Evolutionary conservation across 2,329 filamentous ascomycete species (phyloP).

Genomic region (Cryphonectria parasitica): DNA sequence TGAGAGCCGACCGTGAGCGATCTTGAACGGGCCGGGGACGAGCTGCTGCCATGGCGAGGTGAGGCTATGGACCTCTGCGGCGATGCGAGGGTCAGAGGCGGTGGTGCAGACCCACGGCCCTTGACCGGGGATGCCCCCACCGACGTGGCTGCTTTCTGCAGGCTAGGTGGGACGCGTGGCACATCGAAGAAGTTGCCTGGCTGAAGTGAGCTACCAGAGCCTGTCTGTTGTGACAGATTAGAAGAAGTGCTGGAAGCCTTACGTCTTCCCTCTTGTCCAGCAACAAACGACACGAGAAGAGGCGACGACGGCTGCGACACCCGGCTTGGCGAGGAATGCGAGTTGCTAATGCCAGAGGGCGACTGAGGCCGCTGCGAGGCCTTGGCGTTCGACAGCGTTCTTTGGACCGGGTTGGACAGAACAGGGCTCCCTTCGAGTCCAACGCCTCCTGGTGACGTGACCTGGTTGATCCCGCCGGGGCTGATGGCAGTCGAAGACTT

Average conservation of each 20-base stretch:
- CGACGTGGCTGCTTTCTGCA: slow-evolving; percentile 64
- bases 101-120: slow-evolving; percentile 52
- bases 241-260: slow-evolving; percentile 93
- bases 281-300: slow-evolving; percentile 93
- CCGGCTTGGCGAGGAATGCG: slow-evolving; percentile 85
- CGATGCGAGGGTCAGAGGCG: slow-evolving; percentile 54
- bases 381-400: slow-evolving; percentile 83
- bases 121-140: slow-evolving; percentile 62
- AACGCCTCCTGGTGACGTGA: slow-evolving; percentile 62
- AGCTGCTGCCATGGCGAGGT: slow-evolving; percentile 63
- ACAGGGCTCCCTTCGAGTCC: slow-evolving; percentile 81
- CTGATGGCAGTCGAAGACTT: slow-evolving; percentile 52
- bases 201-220: slow-evolving; percentile 64
- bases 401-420: slow-evolving; percentile 77
- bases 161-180: slow-evolving; percentile 62
- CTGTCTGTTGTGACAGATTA: slow-evolving; percentile 74
- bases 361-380: slow-evolving; percentile 79
- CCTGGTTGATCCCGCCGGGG: slow-evolving; percentile 46
- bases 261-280: slow-evolving; percentile 78
- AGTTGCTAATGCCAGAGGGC: slow-evolving; percentile 77
- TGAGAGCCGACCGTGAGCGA: slow-evolving; percentile 94
- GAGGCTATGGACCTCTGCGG: slow-evolving; percentile 67
- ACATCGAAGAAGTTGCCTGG: slow-evolving; percentile 74
- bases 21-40: slow-evolving; percentile 72
- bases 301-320: slow-evolving; percentile 82